Evolutionary conservation across 2,329 filamentous ascomycete genomes (phyloP).

Genomic region (Pseudocercospora fijiensis): DNA sequence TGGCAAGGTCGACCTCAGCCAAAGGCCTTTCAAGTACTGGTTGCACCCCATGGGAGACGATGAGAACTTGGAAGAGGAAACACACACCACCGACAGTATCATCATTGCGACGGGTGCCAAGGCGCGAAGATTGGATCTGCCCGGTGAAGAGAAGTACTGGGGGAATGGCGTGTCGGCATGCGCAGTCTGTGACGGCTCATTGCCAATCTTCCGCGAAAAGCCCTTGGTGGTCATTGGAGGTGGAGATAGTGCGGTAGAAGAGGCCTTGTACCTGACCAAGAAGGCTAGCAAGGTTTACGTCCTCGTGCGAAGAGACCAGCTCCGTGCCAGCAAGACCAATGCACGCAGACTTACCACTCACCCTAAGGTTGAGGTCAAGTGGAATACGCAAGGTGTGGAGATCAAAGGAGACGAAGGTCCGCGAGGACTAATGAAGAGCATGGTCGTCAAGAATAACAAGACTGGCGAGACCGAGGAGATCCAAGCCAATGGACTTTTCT

Average conservation of each 20-base stretch:
- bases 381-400: constrained; percentile 78
- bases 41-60: constrained; percentile 71
- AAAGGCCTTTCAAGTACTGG: constrained; percentile 87
- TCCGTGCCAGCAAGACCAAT: constrained; percentile 90
- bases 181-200: constrained; percentile 93
- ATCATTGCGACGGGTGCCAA: constrained; percentile 96
- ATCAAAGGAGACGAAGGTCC: constrained; percentile 77
- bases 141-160: constrained; percentile 95
- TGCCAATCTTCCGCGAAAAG: constrained; percentile 97
- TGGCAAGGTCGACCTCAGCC: constrained; percentile 77
- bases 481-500: constrained; percentile 90
- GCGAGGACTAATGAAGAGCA: constrained; percentile 77
- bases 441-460: constrained; percentile 76
- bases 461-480: constrained; percentile 79
- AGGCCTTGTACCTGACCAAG: constrained; percentile 96
- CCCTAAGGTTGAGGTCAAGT: constrained; percentile 87
- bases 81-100: constrained; percentile 83
- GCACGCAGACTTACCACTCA: constrained; percentile 77
- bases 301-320: constrained; percentile 79
- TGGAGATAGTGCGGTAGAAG: constrained; percentile 94
- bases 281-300: constrained; percentile 95
- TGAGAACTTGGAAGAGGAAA: constrained; percentile 65
- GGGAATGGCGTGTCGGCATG: constrained; percentile 94
- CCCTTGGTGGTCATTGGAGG: constrained; percentile 93
- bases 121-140: constrained; percentile 75